Evolutionary conservation across 495 filamentous ascomycete species (phyloP).

Genomic region (Aeminium ludgeri): DNA sequence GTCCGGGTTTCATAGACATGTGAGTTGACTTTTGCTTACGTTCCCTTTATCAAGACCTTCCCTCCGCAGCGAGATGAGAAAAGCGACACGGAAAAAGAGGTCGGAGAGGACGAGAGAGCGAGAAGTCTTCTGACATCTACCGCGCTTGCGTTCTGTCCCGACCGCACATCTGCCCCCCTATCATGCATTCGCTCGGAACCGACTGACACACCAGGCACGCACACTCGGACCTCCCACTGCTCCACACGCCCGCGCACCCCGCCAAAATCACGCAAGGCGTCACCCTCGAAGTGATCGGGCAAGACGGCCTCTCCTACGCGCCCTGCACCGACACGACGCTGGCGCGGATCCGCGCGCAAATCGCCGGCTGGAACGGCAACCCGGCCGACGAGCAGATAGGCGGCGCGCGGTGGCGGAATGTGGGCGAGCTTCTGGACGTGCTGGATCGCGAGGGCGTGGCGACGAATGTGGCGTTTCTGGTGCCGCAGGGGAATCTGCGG

Average conservation of each 20-base stretch:
- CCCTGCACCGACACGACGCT: constrained; percentile 6
- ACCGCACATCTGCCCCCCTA: too few relatives aligned
- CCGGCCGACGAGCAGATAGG: constrained; percentile 3
- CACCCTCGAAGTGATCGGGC: constrained; percentile 9
- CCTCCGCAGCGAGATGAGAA: too few relatives aligned
- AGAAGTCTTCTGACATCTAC: too few relatives aligned
- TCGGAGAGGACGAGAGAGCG: too few relatives aligned
- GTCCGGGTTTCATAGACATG: constrained; percentile 14
- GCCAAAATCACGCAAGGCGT: constrained; percentile 12
- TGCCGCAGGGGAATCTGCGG: constrained; percentile 11
- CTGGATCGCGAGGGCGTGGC: constrained; percentile 7
- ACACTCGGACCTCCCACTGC: constrained; percentile 7
- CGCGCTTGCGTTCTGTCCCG: too few relatives aligned
- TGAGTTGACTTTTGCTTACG: too few relatives aligned
- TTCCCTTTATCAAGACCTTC: too few relatives aligned
- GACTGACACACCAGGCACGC: too few relatives aligned
- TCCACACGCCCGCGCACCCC: constrained; percentile 7
- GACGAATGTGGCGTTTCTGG: constrained; percentile 10
- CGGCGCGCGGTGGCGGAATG: constrained; percentile 7
- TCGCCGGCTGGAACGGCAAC: constrained; percentile 12
- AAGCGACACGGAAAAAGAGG: too few relatives aligned
- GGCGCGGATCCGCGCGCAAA: constrained; percentile 8
- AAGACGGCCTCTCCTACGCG: constrained; percentile 9
- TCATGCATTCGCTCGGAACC: too few relatives aligned
- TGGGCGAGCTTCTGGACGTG: constrained; percentile 7